phyloP scores from a whole-genome alignment of 805 yeast genomes.

The Kazachstania martiniae region DNA sequence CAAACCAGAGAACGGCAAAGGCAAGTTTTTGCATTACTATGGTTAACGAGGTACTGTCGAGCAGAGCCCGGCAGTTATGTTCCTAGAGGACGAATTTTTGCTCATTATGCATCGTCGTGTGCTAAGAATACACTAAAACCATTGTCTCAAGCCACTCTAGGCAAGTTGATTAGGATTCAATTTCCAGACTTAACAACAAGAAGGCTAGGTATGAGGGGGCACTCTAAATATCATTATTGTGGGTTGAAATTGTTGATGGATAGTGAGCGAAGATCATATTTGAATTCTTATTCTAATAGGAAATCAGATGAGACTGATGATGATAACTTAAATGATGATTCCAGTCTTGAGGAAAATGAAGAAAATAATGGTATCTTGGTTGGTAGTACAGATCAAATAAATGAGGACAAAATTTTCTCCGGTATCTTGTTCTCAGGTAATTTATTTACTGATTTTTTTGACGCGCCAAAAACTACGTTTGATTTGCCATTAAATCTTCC shows the following conservation, averaged over 20 bases:
- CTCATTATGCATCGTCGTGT: conserved; percentile 48
- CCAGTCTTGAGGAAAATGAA: background rate
- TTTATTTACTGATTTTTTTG: background rate
- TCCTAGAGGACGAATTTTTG: conserved; percentile 56
- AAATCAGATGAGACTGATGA: background rate
- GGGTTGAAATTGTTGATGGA: conserved; percentile 41
- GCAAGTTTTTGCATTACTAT: conserved; percentile 72
- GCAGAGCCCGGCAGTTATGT: conserved; percentile 39
- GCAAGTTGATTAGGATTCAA: conserved; percentile 54
- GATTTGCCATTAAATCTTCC: conserved; percentile 29
- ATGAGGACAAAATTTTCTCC: background rate
- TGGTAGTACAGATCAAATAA: too few species aligned
- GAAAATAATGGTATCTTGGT: too few species aligned
- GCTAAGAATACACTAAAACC: conserved; percentile 43
- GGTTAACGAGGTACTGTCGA: conserved; percentile 58
- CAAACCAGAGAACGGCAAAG: conserved; percentile 42
- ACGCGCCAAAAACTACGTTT: background rate
- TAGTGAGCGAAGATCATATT: background rate
- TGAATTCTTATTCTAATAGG: background rate
- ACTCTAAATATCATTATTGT: conserved; percentile 74
- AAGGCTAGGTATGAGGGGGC: conserved; percentile 70
- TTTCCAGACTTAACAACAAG: conserved; percentile 61
- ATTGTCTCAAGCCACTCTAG: conserved; percentile 65
- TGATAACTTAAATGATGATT: background rate
- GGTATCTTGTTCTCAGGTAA: background rate